Evolutionary conservation across 805 yeast species (phyloP).

Genomic region (Yarrowia deformans): DNA sequence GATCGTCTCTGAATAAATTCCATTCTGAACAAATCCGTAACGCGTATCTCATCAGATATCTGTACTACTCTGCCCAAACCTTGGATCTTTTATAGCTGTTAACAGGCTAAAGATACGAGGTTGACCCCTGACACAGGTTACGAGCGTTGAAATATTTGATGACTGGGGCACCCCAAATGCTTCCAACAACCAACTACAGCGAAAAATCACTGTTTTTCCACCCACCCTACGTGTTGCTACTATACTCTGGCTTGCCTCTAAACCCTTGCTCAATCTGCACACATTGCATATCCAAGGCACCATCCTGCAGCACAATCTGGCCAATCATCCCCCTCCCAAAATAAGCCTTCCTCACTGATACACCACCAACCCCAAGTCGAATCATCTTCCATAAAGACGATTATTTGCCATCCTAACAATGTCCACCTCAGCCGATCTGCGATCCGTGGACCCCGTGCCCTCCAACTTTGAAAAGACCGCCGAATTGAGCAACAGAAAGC

Average conservation of each 20-base stretch:
- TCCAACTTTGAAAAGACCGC: neutral
- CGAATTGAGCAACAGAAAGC: conserved; percentile 15
- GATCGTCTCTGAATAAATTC: too few species aligned
- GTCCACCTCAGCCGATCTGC: conserved; percentile 24
- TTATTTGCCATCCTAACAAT: neutral
- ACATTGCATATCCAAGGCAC: neutral
- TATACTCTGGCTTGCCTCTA: neutral
- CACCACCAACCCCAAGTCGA: too few species aligned
- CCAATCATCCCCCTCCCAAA: conserved; percentile 8
- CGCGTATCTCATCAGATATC: too few species aligned
- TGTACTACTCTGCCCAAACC: too few species aligned
- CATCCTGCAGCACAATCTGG: neutral
- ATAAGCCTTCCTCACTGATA: neutral
- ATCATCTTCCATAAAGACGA: neutral
- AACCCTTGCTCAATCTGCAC: neutral
- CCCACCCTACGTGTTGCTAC: neutral
- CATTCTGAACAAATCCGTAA: too few species aligned
- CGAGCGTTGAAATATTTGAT: too few species aligned
- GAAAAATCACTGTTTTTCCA: neutral
- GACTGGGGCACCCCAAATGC: too few species aligned
- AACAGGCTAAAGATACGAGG: too few species aligned
- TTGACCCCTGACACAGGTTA: too few species aligned
- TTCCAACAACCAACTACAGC: too few species aligned
- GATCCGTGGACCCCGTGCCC: conserved; percentile 29
- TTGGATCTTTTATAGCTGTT: too few species aligned